Evolutionary conservation across 2,329 filamentous ascomycete genomes (phyloP).

Genomic region (Diaporthe sp.): DNA sequence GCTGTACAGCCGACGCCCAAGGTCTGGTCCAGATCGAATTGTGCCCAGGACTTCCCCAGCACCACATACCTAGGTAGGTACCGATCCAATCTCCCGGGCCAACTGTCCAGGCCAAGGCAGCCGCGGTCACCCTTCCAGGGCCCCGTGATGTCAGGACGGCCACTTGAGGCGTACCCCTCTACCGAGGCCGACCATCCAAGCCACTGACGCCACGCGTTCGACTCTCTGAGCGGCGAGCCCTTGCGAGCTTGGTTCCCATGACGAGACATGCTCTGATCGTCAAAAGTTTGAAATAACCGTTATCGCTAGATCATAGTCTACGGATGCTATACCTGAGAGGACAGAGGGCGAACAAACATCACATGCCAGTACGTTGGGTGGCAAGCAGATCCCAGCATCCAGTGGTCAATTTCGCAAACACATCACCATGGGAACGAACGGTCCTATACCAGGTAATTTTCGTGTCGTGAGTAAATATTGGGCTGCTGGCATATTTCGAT

Average conservation of each 20-base stretch:
- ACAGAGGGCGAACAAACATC: neutral
- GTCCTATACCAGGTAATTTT: neutral
- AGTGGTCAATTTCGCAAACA: neutral
- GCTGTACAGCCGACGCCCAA: neutral
- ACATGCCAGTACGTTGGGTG: neutral
- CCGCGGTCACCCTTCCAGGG: neutral
- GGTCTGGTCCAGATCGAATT: neutral
- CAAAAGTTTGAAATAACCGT: conserved; percentile 2
- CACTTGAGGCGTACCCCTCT: neutral
- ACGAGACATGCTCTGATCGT: neutral
- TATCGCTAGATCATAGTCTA: neutral
- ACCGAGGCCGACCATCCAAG: conserved; percentile 25
- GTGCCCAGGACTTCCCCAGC: neutral
- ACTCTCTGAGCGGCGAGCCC: neutral
- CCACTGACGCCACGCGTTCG: conserved; percentile 34
- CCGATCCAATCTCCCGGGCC: neutral
- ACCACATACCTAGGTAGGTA: neutral
- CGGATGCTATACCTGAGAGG: neutral
- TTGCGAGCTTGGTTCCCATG: conserved; percentile 15
- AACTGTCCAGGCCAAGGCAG: conserved; percentile 8
- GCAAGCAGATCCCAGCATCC: conserved; percentile 2
- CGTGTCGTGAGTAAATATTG: neutral
- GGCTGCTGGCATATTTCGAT: neutral
- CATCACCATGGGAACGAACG: conserved; percentile 3
- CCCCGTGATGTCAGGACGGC: conserved; percentile 11